Evolutionary conservation across 345 rosid species (phyloP), one percentile per base, ranked within the genome.

Genomic region (Murraya paniculata): DNA sequence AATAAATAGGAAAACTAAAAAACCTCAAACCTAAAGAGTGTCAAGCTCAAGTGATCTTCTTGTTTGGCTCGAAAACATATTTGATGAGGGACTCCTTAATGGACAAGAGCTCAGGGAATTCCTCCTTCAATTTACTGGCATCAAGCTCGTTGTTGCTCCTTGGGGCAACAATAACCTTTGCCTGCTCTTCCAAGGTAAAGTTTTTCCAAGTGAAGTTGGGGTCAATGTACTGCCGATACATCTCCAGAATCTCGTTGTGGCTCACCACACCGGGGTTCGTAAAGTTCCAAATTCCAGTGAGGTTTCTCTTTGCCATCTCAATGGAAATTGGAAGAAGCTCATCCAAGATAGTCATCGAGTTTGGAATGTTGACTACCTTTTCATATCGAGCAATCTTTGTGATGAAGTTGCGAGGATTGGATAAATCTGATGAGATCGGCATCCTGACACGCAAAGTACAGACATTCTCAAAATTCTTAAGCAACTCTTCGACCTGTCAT

Each of bases 81-180:
- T 89, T 91, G 59, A 92, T 80, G 5, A 93, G 89, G 57, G 98
- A 90, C 74, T 92, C 98, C 84, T 91, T 94, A 74, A 94, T 91
- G 76, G 97, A 80, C 85, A 92, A 50, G 80, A 94, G 81, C 84
- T 93, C 92, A 5, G 97, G 98, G 88, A 94, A 94, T 81, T 91
- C 94, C 38, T 79, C 56, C 86, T 87, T 91, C 94, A 94, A 84
- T 75, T 92, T 94, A 65, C 83, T 72, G 0, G 91, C 86, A 79
- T 94, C 97, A 0, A 94, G 96, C 85, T 94, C 97, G n/a, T 94
- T 94, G 85, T 94, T 94, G 88, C 98, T 91, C 86, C 98, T 86
- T 0, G 94, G 98, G 68, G 97, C 98, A 41, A 93, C 76, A 16
- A 94, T 92, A 45, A 92, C 98, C 81, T 94, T 92, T 4, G 94